Evolutionary conservation across 139 green algal genomes (phyloP), one percentile per base, ranked within the genome.

Genomic region (Coccomyxa sp.): DNA sequence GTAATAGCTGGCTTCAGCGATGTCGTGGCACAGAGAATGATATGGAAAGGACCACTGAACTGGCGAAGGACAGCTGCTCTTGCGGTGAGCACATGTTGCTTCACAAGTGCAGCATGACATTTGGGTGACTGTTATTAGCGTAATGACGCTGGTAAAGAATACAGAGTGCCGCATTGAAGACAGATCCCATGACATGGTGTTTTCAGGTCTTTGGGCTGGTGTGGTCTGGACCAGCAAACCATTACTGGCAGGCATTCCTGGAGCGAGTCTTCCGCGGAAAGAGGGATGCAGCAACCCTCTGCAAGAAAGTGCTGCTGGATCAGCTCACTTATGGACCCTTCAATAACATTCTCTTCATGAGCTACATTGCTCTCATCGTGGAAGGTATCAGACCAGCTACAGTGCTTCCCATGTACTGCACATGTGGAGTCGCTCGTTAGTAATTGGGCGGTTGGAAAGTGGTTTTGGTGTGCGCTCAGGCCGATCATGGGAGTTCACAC

Each of bases 321-420:
- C 92, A 96, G 79, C 76, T 91, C 17, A 91, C 90, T 18, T 95
- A 92, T 82, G 91, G 91, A 0, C 93, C 93, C 13, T 16, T 95
- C 17, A 92, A 86, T 85, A 96, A 96, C 83, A 18, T 91, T 10
- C 45, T 85, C 57, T 81, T 91, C 59, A 92, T 94, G 87, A 81
- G 76, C 14, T 94, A 88, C 83, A 88, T 92, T 21, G 79, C 88
- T 13, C 77, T 89, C 32, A 77, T 91, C 28, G 86, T 93, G 9
- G 85, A 93, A 71, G 83, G 87, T 81, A 57, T 57, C 9, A 21
- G 18, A 81, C 17, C 30, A 30, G 10, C 10, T 21, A 71, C 63
- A 9, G 63, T 25, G 63, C 63, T 28, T 71, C 9, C 63, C 63
- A 71, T 71, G 63, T 21, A 25, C 63, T 4, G n/a, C 63, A 71